phyloP scores from a whole-genome alignment of 768 basidiomycete genomes.

The Naganishia friedmannii region DNA sequence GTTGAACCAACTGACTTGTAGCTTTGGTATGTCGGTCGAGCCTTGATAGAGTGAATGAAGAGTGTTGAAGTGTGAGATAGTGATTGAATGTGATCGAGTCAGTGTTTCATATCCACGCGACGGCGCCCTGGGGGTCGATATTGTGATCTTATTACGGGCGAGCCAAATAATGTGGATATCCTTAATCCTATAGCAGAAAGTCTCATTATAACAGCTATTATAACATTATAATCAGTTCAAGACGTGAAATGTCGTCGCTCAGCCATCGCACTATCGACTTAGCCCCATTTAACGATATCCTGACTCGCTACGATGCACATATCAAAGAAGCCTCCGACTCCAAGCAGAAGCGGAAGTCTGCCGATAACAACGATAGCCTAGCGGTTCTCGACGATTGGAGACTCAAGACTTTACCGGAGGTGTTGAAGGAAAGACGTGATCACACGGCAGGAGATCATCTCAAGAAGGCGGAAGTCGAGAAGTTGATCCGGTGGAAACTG shows the following conservation, averaged over 20 bases:
- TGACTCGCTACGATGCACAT: background rate
- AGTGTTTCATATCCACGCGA: background rate
- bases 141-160: too few relatives aligned
- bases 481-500: constrained; percentile 28
- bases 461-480: constrained; percentile 22
- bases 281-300: background rate
- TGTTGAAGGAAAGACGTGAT: background rate
- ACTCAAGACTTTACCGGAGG: background rate
- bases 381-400: constrained; percentile 17
- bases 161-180: too few relatives aligned
- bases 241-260: too few relatives aligned
- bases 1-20: too few relatives aligned
- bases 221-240: too few relatives aligned
- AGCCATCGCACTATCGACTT: background rate
- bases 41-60: too few relatives aligned
- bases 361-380: background rate
- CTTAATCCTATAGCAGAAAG: too few relatives aligned
- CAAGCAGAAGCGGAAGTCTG: constrained; percentile 13
- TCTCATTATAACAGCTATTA: too few relatives aligned
- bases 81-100: background rate
- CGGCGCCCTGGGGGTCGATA: too few relatives aligned
- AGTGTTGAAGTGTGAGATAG: too few relatives aligned
- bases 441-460: background rate
- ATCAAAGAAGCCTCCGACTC: background rate
- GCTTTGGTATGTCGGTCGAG: too few relatives aligned